A percentile compares a stretch with the other conserved stretches of the same genome.
These are phyloP conservation scores for Flaveria trinervia DNA, from an alignment of 129 eudicot species.

Conservation along the genomic window DNA sequence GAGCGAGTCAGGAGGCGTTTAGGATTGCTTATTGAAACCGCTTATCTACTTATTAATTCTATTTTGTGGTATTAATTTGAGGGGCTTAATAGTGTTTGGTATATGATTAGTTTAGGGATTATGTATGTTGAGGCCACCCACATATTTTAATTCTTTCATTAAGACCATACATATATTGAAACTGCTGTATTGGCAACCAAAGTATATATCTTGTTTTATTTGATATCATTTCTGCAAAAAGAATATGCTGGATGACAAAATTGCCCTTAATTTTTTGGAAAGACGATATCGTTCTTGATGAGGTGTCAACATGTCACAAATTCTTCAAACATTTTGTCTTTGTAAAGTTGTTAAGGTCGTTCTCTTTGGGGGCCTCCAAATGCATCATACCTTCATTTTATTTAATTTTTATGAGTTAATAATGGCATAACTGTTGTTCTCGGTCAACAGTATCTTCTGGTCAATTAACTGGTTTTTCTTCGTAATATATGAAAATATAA, in stretches of 20 bases:
- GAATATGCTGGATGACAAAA: constrained; percentile 2
- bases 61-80: background rate
- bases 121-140: background rate
- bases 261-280: background rate
- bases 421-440: background rate
- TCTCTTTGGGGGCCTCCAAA: background rate
- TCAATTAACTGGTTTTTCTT: background rate
- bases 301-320: background rate
- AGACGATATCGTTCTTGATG: background rate
- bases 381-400: background rate
- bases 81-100: background rate
- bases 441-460: background rate
- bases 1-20: background rate
- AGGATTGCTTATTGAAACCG: background rate
- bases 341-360: background rate
- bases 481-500: background rate
- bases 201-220: background rate
- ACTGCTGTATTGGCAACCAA: background rate
- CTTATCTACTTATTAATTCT: background rate
- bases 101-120: background rate
- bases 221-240: background rate
- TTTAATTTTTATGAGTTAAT: constrained; percentile 2
- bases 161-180: background rate
- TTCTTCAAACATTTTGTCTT: background rate
- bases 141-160: background rate